Conservation (phyloP, 2,329 filamentous ascomycete genomes). For the Alternaria viburni region DNA sequence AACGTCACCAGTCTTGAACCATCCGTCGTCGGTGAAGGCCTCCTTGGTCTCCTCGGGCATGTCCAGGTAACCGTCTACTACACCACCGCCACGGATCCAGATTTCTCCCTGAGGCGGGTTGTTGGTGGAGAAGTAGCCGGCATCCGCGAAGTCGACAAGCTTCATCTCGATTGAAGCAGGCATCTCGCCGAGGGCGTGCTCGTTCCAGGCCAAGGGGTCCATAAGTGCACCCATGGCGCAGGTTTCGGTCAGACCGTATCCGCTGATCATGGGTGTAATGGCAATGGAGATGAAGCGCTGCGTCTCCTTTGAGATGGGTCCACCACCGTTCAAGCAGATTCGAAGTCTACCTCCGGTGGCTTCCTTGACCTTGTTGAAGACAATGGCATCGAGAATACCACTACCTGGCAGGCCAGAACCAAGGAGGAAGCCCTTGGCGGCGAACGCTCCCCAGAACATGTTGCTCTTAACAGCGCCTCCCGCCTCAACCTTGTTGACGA, state of each 20-base stretch:
- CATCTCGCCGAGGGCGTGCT: conserved; percentile 77
- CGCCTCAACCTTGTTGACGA: conserved; percentile 77
- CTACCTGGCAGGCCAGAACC: conserved; percentile 68
- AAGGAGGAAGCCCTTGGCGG: conserved; percentile 67
- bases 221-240: conserved; percentile 81
- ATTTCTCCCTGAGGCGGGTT: conserved; percentile 90
- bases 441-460: conserved; percentile 76
- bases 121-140: conserved; percentile 80
- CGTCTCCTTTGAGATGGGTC: conserved; percentile 85
- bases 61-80: conserved; percentile 80
- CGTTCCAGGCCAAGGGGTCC: conserved; percentile 84
- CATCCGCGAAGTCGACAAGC: conserved; percentile 86
- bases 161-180: conserved; percentile 84
- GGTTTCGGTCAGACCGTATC: conserved; percentile 95
- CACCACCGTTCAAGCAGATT: conserved; percentile 93
- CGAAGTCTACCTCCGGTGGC: conserved; percentile 87
- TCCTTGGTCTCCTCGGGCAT: conserved; percentile 84
- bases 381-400: conserved; percentile 75
- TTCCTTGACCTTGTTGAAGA: conserved; percentile 91
- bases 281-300: conserved; percentile 90
- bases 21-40: conserved; percentile 80
- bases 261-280: conserved; percentile 90
- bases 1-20: conserved; percentile 98
- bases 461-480: conserved; percentile 73
- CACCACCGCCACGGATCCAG: conserved; percentile 78